phyloP scores from a whole-genome alignment of 768 basidiomycete species.

The Candolleomyces efflorescens region DNA sequence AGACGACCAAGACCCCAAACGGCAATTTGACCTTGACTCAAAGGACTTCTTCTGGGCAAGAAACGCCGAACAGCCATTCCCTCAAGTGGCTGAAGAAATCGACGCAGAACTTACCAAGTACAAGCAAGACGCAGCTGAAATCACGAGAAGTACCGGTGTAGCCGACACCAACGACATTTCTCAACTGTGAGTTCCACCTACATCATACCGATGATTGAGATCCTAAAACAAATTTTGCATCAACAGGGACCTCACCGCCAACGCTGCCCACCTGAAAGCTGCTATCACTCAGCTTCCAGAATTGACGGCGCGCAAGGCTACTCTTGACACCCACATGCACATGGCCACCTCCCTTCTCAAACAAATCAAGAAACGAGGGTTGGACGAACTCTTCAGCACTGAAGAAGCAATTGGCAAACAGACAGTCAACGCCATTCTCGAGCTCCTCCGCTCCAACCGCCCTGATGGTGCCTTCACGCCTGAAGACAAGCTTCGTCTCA shows the following conservation, averaged over 20 bases:
- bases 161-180: conserved; percentile 94
- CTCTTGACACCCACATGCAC: conserved; percentile 98
- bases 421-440: conserved; percentile 77
- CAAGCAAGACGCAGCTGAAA: conserved; percentile 95
- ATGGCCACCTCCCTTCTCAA: conserved; percentile 94
- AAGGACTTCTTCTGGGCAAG: conserved; percentile 99
- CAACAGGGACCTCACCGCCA: conserved; percentile 87
- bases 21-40: conserved; percentile 87
- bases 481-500: conserved; percentile 87
- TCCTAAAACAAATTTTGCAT: conserved; percentile 1
- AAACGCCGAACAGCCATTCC: conserved; percentile 95
- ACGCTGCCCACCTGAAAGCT: conserved; percentile 92
- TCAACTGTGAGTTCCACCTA: conserved; percentile 73
- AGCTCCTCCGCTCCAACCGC: conserved; percentile 75
- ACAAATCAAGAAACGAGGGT: conserved; percentile 89
- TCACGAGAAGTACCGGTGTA: conserved; percentile 93
- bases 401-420: conserved; percentile 88
- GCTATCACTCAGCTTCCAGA: conserved; percentile 97
- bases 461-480: conserved; percentile 62
- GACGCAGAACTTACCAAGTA: conserved; percentile 87
- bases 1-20: conserved; percentile 62
- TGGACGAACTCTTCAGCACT: conserved; percentile 96
- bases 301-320: conserved; percentile 93
- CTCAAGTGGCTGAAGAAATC: conserved; percentile 97
- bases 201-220: neutral